Conservation (phyloP, 164 flowering plant species). For the Dillenia suffruticosa region DNA sequence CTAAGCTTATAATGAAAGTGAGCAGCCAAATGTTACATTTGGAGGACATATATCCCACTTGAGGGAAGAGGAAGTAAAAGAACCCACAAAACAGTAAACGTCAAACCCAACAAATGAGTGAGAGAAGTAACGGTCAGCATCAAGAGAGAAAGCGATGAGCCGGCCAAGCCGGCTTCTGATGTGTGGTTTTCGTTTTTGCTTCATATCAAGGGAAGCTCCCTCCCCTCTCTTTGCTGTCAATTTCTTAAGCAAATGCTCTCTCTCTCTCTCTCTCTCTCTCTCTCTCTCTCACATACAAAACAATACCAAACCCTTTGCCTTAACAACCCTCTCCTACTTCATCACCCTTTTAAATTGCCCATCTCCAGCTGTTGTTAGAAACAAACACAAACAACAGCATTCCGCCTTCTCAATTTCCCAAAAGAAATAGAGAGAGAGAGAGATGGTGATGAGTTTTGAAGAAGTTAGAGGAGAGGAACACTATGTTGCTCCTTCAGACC, state of each 20-base stretch:
- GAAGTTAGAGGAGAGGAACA: slow-evolving; percentile 28
- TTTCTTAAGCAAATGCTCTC: slow-evolving; percentile 40
- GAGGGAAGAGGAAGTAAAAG: not conserved
- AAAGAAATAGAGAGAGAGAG: not conserved
- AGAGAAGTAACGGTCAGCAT: slow-evolving; percentile 31
- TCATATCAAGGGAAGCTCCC: slow-evolving; percentile 31
- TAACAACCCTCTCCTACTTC: no score
- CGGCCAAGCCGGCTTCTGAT: slow-evolving; percentile 41
- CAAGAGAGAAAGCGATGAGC: slow-evolving; percentile 23
- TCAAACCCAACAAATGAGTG: not conserved
- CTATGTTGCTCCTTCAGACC: slow-evolving; percentile 45
- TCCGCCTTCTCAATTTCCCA: no score
- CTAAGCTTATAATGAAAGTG: no score
- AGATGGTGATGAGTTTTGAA: slow-evolving; percentile 36
- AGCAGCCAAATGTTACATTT: no score
- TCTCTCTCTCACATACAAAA: slow-evolving; percentile 11
- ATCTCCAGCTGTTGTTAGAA: no score
- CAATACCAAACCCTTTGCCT: no score
- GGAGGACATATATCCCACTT: no score
- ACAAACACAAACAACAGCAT: no score
- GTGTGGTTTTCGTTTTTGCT: slow-evolving; percentile 28
- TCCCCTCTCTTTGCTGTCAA: slow-evolving; percentile 53
- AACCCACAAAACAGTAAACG: not conserved
- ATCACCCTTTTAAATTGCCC: no score
- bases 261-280: slow-evolving; percentile 13